Evolutionary conservation across 2,329 filamentous ascomycete genomes (phyloP).

Genomic region (Cladosporium sp.): DNA sequence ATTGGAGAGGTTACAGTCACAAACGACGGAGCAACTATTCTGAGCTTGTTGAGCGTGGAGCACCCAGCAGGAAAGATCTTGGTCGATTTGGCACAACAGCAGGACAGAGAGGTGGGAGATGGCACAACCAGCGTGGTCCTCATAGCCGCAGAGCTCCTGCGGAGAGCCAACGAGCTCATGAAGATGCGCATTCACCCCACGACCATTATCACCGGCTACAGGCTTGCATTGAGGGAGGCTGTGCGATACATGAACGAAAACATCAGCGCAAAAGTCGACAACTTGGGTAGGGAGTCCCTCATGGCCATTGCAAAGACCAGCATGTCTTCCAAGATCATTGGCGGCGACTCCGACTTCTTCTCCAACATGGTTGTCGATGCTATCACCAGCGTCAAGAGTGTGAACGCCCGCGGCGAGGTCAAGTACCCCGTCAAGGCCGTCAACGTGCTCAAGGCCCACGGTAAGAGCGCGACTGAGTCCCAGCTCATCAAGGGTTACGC

Average conservation of each 20-base stretch:
- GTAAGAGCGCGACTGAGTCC: slow-evolving; percentile 85
- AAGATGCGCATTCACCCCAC: slow-evolving; percentile 99
- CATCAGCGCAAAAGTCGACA: slow-evolving; percentile 91
- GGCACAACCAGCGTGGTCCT: slow-evolving; percentile 97
- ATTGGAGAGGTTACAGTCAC: slow-evolving; percentile 99
- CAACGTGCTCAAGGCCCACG: slow-evolving; percentile 97
- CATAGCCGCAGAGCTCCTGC: slow-evolving; percentile 90
- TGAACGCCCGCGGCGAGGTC: slow-evolving; percentile 81
- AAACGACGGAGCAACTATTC: slow-evolving; percentile 96
- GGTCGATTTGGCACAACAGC: slow-evolving; percentile 94
- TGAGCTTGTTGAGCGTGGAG: slow-evolving; percentile 91
- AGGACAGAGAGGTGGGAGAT: slow-evolving; percentile 98
- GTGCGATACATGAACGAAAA: slow-evolving; percentile 99
- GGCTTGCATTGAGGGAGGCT: slow-evolving; percentile 89
- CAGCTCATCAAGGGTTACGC: slow-evolving; percentile 93
- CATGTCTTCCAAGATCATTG: slow-evolving; percentile 99
- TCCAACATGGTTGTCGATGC: slow-evolving; percentile 95
- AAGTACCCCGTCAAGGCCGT: slow-evolving; percentile 99
- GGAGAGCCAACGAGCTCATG: slow-evolving; percentile 94
- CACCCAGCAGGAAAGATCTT: slow-evolving; percentile 98
- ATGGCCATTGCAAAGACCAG: slow-evolving; percentile 96
- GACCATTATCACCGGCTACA: slow-evolving; percentile 97
- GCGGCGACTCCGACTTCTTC: slow-evolving; percentile 92
- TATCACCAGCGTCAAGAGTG: slow-evolving; percentile 89
- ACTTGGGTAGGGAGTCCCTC: slow-evolving; percentile 82